Evolutionary conservation across 345 rosid genomes (phyloP), one percentile per base, ranked within the genome.

Genomic region (Diplotaxis tenuifolia): DNA sequence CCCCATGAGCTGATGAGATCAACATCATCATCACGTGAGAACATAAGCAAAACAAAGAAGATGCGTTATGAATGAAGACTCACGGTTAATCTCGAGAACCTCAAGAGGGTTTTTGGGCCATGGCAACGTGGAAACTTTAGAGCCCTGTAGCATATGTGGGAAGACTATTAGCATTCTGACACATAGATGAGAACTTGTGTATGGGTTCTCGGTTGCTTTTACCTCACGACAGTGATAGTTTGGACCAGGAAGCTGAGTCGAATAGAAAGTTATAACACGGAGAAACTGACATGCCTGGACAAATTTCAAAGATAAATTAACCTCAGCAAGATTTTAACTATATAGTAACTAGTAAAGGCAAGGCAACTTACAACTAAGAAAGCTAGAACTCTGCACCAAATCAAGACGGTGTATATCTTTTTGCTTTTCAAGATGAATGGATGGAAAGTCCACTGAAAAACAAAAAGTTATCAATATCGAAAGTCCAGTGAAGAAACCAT

Each of bases 211-310:
- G 62, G 56, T 45, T 62, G 75, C 11, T 62, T 32, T 25, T 88
- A 92, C 98, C 98, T 89, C 95, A 0, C 95, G 93, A 71, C 98
- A 94, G 76, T 94, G 98, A 79, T 94, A 91, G 74, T 94, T 94
- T 60, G 98, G 98, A 54, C 98, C 98, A 11, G 98, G 98, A 81
- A 91, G 97, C 84, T 90, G 98, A 18, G 99, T 96, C 4, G 99
- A 86, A 75, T 90, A 96, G 81, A 96, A 96, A 42, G 99, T 86
- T 54, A 92, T 74, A 64, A 96, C 80, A 23, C 99, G 94, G 74
- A 96, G 98, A 78, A 75, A 12, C 75, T 96, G 99, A 73, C 87
- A 92, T 75, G 87, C 90, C 99, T 96, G 86, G 72, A 71, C 38
- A 27, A 5, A 28, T 59, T 20, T n/a, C 45, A 9, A 65, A 52